Percentiles rank a stretch among this genome's conserved stretches.
Conservation (phyloP, 345 rosid genomes). For the Cochlearia excelsa region DNA sequence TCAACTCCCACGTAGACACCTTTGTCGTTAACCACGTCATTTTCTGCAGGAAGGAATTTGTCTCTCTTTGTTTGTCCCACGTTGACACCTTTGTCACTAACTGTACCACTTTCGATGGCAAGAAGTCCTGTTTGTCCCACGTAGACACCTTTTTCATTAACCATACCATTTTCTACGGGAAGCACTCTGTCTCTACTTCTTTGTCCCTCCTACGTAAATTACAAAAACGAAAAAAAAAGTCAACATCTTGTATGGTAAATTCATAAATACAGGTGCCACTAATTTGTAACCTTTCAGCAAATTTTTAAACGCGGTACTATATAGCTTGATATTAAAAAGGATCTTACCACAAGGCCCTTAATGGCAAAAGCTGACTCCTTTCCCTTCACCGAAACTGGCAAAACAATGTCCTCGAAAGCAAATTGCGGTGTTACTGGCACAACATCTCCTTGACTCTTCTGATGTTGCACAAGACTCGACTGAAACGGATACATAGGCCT, state of each 20-base stretch:
- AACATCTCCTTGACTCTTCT: slow-evolving; percentile 46
- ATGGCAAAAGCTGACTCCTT: slow-evolving; percentile 30
- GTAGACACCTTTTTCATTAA: not conserved
- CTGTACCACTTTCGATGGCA: too few relatives aligned
- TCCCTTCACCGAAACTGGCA: slow-evolving; percentile 38
- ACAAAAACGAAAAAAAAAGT: slow-evolving; percentile 13
- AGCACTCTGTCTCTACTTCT: slow-evolving; percentile 16
- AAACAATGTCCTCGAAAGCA: slow-evolving; percentile 48
- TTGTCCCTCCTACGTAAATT: slow-evolving; percentile 34
- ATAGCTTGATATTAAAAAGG: slow-evolving; percentile 18
- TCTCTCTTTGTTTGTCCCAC: slow-evolving; percentile 41
- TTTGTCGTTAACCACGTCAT: slow-evolving; percentile 41
- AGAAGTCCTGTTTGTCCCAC: not conserved
- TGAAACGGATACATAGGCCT: slow-evolving; percentile 45
- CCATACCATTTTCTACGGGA: slow-evolving; percentile 22
- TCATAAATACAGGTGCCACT: slow-evolving; percentile 6
- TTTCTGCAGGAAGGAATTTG: slow-evolving; percentile 22
- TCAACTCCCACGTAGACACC: slow-evolving; percentile 68
- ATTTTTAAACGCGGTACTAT: slow-evolving; percentile 8
- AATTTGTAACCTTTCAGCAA: slow-evolving; percentile 8
- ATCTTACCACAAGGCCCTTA: slow-evolving; percentile 39
- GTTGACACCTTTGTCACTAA: slow-evolving; percentile 50
- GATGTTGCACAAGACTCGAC: slow-evolving; percentile 36
- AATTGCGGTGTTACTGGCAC: slow-evolving; percentile 14
- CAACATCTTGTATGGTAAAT: slow-evolving; percentile 4